Base-by-base conservation (phyloP, 2,329 filamentous ascomycete species). In the Diaporthe nobilis region DNA sequence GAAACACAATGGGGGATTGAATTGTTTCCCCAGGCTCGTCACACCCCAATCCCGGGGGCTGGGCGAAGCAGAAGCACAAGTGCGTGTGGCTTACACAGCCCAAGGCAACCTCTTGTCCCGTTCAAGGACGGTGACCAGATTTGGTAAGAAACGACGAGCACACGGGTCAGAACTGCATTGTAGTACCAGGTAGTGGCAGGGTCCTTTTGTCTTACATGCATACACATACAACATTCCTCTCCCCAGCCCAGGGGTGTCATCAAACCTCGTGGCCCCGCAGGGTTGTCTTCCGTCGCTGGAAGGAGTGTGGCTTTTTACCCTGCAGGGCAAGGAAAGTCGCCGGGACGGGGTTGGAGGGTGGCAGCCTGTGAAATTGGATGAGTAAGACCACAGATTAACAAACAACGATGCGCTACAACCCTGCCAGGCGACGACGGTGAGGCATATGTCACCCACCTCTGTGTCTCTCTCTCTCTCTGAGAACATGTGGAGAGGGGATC, bases 331-430 rank as follows among this genome's bases (percentile, higher is more conserved):
- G 22, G 13, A 22, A n/a, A 49, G 39, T 49, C 60, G n/a, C 10
- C 58, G 34, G 58, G 10, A 39, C 37, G 37, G 37, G 37, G 7
- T 15, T 20, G 22, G 34, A 61, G 34, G 60, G 60, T 65, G 60
- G 60, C 25, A 65, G 20, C 42, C 25, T 28, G 61, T 44, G 60
- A 25, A 31, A 31, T 47, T 63, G 60, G 63, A 53, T 68, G 47
- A 68, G 63, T 68, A 68, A 68, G 63, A 68, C 63, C 63, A 47
- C 63, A 68, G 17, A 68, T 53, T 68, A 28, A 25, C 57, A 63
- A 13, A 44, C 58, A 34, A 37, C 44, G 20, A 37, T 68, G 63
- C 31, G 31, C 47, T 68, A 7, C 47, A 8, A 68, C 63, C 47
- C 63, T 68, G 47, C 47, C 31, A n/a, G 63, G 63, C 47, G 31